These are phyloP conservation scores for Magnusiomyces paraingens DNA, from an alignment of 1,139 yeast genomes.

Conservation along the genomic window DNA sequence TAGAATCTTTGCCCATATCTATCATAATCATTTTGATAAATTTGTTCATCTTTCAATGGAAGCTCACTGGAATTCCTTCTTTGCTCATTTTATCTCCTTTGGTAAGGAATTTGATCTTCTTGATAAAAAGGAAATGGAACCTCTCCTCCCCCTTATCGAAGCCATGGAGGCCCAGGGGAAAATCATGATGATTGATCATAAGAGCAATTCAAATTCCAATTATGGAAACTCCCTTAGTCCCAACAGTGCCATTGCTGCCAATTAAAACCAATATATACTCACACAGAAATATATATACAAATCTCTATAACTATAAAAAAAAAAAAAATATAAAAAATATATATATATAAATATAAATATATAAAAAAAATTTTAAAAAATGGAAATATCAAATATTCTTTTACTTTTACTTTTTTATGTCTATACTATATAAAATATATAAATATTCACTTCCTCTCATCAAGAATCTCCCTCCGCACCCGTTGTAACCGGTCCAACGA, in stretches of 20 bases:
- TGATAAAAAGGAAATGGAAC: slow-evolving; percentile 73
- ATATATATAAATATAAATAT: too few relatives aligned
- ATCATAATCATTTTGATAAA: slow-evolving; percentile 90
- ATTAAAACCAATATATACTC: too few relatives aligned
- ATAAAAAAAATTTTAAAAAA: neutral
- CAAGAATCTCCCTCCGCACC: slow-evolving; percentile 15
- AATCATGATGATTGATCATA: slow-evolving; percentile 32
- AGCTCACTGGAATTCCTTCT: slow-evolving; percentile 97
- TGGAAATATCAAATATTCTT: neutral
- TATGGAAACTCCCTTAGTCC: too few relatives aligned
- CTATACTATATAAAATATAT: neutral
- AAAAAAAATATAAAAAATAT: too few relatives aligned
- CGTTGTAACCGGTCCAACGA: slow-evolving; percentile 35
- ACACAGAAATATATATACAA: too few relatives aligned
- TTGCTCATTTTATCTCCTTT: slow-evolving; percentile 90
- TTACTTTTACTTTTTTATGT: neutral
- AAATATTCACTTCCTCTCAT: neutral
- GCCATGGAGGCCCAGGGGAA: slow-evolving; percentile 82
- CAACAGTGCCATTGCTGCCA: too few relatives aligned
- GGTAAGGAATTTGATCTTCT: slow-evolving; percentile 76
- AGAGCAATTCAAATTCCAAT: neutral
- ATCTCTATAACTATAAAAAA: too few relatives aligned
- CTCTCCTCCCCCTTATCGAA: slow-evolving; percentile 69
- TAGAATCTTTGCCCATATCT: slow-evolving; percentile 92
- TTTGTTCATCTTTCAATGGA: slow-evolving; percentile 83